phyloP scores from a whole-genome alignment of 106 monocot genomes.

The Allium fistulosum region DNA sequence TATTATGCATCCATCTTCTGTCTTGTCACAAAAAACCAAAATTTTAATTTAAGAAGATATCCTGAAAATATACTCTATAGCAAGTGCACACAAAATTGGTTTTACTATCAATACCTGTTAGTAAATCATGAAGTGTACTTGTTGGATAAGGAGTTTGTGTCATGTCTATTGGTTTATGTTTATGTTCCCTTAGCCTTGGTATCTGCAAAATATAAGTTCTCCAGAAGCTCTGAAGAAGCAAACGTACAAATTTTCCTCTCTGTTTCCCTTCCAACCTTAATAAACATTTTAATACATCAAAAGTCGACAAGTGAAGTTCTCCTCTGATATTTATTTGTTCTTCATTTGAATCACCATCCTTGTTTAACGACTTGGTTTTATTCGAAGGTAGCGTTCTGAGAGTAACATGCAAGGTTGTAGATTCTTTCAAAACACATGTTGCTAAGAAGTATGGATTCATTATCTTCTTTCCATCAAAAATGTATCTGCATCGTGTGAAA shows the following conservation, averaged over 20 bases:
- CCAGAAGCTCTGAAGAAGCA: slow-evolving; percentile 27
- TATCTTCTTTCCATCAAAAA: slow-evolving; percentile 29
- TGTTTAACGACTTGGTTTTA: not conserved
- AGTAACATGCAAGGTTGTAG: slow-evolving; percentile 25
- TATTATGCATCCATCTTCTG: slow-evolving; percentile 25
- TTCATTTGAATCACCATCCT: not conserved
- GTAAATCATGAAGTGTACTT: slow-evolving; percentile 23
- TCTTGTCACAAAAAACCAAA: not conserved
- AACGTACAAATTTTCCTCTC: slow-evolving; percentile 11
- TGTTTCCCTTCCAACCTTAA: slow-evolving; percentile 19
- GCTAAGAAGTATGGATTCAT: slow-evolving; percentile 31
- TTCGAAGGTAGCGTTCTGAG: slow-evolving; percentile 13
- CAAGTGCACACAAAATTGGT: not conserved
- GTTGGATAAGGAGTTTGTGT: slow-evolving; percentile 12
- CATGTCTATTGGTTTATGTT: not conserved
- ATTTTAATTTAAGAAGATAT: slow-evolving; percentile 1
- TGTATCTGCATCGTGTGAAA: slow-evolving; percentile 15
- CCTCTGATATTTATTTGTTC: slow-evolving; percentile 12
- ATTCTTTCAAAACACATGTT: slow-evolving; percentile 16
- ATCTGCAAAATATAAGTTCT: slow-evolving; percentile 29
- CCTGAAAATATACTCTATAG: too few relatives aligned
- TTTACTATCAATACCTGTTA: slow-evolving; percentile 16
- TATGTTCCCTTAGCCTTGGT: slow-evolving; percentile 7
- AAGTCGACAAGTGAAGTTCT: slow-evolving; percentile 16
- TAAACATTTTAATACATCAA: slow-evolving; percentile 16